Base-by-base conservation (phyloP, 441 rosid genomes). In the Breynia disticha region DNA sequence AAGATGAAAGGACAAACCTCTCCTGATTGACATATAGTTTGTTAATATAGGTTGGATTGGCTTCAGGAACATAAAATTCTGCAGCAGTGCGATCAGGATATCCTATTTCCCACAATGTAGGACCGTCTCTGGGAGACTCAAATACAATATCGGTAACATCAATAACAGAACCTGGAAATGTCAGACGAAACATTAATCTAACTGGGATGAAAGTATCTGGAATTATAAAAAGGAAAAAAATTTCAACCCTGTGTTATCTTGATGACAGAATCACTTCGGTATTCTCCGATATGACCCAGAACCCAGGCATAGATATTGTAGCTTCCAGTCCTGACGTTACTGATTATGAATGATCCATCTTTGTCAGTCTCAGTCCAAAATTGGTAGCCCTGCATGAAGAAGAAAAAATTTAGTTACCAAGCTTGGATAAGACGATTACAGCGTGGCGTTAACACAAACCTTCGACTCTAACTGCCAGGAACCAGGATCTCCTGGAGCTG, bases 31-130 rank as follows among this genome's bases (percentile, higher is more conserved):
- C 46, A 46, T 69, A 90, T 50, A 87, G 81, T 41, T 76, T 85
- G 60, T 87, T 90, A 56, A 85, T 61, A 54, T 75, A 84, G 13
- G 49, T 69, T 0, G 83, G 83, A 66, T 87, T 68, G 11, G 96
- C 93, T 57, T 82, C 90, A 1, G 96, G 98, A 55, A 80, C 65
- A 56, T 69, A 80, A 68, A 85, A 90, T 62, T 85, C 87, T 19
- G 78, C 82, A n/a, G 96, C 90, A 51, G 89, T 69, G 47, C 94
- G 84, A 67, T 85, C 82, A 39, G 96, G 95, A 39, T 73, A 54
- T 24, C 96, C 98, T 15, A 87, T 87, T 67, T 90, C 98, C 98
- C 95, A 87, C 54, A 90, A 32, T 0, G 96, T 87, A 1, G 95
- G 88, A 12, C 98, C 96, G 56, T 81, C 70, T 69, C 95, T 77